Percentiles rank a stretch among this genome's conserved stretches.
Evolutionary conservation across 139 green algal species (phyloP).

Genomic region (Picochlorum sp.): DNA sequence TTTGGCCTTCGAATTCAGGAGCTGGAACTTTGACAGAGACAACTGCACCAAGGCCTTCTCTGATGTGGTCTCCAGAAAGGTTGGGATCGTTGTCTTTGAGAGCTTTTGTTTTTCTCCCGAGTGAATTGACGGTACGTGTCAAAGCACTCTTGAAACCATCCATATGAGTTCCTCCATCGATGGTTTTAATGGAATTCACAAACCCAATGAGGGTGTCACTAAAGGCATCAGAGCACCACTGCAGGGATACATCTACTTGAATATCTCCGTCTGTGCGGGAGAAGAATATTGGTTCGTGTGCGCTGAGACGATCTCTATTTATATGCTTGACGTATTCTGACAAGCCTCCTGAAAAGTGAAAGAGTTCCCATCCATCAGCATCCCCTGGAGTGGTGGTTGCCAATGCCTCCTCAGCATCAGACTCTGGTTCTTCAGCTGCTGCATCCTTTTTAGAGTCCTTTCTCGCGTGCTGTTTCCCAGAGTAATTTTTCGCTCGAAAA

Average conservation of each 20-base stretch:
- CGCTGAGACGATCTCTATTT: constrained; percentile 42
- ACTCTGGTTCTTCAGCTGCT: background rate
- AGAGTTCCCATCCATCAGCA: constrained; percentile 53
- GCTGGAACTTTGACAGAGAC: constrained; percentile 75
- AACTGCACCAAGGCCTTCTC: constrained; percentile 70
- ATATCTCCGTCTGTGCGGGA: constrained; percentile 47
- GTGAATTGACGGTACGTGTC: constrained; percentile 70
- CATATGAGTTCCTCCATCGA: constrained; percentile 92
- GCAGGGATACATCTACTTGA: constrained; percentile 65
- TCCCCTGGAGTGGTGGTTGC: constrained; percentile 3
- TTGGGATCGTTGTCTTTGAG: constrained; percentile 74
- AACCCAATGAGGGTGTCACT: constrained; percentile 84
- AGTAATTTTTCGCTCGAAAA: constrained; percentile 24
- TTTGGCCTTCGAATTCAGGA: constrained; percentile 98
- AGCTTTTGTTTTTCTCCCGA: constrained; percentile 59
- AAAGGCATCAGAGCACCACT: constrained; percentile 81
- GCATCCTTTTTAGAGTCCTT: background rate
- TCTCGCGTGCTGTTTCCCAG: background rate
- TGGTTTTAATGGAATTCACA: constrained; percentile 93
- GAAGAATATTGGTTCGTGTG: constrained; percentile 74
- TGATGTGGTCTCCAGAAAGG: constrained; percentile 79
- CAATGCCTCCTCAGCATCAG: background rate
- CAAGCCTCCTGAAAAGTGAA: constrained; percentile 59
- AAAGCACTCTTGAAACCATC: constrained; percentile 81
- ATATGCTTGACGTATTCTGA: constrained; percentile 79